Conservation (phyloP, 257 asterid species). For the Linaria vulgaris region DNA sequence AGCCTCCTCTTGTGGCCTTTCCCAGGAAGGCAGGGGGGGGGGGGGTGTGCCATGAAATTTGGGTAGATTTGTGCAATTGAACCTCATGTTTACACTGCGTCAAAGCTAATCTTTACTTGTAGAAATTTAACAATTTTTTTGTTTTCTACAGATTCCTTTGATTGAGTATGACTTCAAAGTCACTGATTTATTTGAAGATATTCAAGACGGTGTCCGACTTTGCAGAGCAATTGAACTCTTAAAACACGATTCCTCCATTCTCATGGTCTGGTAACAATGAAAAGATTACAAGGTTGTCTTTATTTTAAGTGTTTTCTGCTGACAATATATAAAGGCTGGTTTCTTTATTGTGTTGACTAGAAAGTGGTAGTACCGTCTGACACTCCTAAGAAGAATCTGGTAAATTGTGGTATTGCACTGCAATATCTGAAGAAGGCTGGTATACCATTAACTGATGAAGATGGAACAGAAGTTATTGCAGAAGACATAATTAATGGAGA, state of each 20-base stretch:
- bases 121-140: background rate
- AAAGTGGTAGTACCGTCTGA: constrained; percentile 87
- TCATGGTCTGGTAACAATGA: constrained; percentile 48
- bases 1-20: background rate
- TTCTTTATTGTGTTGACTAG: constrained; percentile 42
- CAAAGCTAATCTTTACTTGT: constrained; percentile 13
- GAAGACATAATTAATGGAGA: constrained; percentile 80
- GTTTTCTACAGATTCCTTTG: constrained; percentile 65
- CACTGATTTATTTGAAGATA: constrained; percentile 71
- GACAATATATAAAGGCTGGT: constrained; percentile 19
- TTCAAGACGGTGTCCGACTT: constrained; percentile 76
- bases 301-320: constrained; percentile 11
- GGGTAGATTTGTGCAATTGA: background rate
- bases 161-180: constrained; percentile 69
- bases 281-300: constrained; percentile 7
- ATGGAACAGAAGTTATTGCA: constrained; percentile 59
- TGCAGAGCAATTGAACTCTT: constrained; percentile 84
- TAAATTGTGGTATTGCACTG: constrained; percentile 78
- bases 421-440: constrained; percentile 69
- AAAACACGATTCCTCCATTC: constrained; percentile 75
- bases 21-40: background rate
- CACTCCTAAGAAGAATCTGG: constrained; percentile 65
- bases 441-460: constrained; percentile 69
- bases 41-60: background rate
- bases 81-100: background rate